Evolutionary conservation across 2,329 filamentous ascomycete genomes (phyloP).

Genomic region (Colletotrichum orchidophilum): DNA sequence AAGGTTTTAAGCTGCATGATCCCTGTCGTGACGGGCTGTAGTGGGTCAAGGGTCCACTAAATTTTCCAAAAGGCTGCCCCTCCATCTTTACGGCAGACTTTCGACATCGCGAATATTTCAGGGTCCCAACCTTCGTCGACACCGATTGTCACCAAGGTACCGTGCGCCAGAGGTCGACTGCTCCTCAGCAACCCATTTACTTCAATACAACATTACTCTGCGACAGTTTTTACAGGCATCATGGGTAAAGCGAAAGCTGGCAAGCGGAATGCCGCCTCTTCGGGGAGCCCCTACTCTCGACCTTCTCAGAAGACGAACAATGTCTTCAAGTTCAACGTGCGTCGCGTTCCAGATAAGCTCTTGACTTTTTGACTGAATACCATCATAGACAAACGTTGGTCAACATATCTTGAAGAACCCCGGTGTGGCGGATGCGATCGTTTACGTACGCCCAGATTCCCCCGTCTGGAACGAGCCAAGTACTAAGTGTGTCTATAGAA

Average conservation of each 20-base stretch:
- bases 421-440: conserved; percentile 78
- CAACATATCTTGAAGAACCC: conserved; percentile 93
- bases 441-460: conserved; percentile 42
- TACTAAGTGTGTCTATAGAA: conserved; percentile 64
- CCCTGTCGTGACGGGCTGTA: conserved; percentile 21
- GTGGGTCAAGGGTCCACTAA: conserved; percentile 30
- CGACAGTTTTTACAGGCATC: conserved; percentile 2
- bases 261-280: conserved; percentile 59
- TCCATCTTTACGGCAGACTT: conserved; percentile 34
- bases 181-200: too few species aligned
- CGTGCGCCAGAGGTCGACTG: not conserved
- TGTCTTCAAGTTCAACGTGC: conserved; percentile 91
- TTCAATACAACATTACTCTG: not conserved
- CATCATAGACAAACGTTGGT: conserved; percentile 29
- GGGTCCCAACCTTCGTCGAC: not conserved
- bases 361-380: not conserved
- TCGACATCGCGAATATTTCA: conserved; percentile 19
- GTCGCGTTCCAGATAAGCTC: conserved; percentile 61
- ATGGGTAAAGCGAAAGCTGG: conserved; percentile 65
- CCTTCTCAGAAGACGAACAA: conserved; percentile 64
- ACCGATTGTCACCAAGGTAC: not conserved
- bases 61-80: conserved; percentile 35
- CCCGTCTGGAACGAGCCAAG: conserved; percentile 19
- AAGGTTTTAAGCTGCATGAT: conserved; percentile 30
- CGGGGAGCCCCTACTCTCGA: conserved; percentile 32